Conservation (phyloP, 768 basidiomycete species). For the Mycena alexandri region DNA sequence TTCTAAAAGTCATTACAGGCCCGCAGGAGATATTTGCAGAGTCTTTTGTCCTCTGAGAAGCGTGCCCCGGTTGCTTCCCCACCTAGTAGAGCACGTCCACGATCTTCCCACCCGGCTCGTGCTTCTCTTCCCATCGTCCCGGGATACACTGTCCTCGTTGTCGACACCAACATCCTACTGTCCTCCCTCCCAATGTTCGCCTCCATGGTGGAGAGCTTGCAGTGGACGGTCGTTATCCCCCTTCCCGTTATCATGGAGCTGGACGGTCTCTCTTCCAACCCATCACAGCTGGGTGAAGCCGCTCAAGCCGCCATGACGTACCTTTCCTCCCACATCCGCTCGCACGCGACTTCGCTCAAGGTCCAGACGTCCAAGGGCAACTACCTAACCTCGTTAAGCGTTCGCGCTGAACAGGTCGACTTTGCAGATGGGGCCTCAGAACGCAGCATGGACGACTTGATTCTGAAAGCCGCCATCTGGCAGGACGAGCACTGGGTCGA, state of each 20-base stretch:
- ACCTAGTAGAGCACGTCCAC: slow-evolving; percentile 43
- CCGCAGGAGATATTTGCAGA: slow-evolving; percentile 79
- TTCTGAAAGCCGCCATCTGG: slow-evolving; percentile 93
- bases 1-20: slow-evolving; percentile 58
- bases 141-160: slow-evolving; percentile 91
- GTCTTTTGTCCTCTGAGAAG: slow-evolving; percentile 67
- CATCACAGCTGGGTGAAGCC: slow-evolving; percentile 75
- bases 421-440: slow-evolving; percentile 68
- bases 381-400: slow-evolving; percentile 84
- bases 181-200: slow-evolving; percentile 82
- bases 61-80: slow-evolving; percentile 45
- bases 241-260: slow-evolving; percentile 97
- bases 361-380: slow-evolving; percentile 97
- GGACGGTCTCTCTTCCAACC: slow-evolving; percentile 84
- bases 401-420: slow-evolving; percentile 88
- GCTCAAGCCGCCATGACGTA: slow-evolving; percentile 82
- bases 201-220: slow-evolving; percentile 80
- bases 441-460: slow-evolving; percentile 94
- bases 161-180: slow-evolving; percentile 96
- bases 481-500: slow-evolving; percentile 94
- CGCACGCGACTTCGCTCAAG: slow-evolving; percentile 84
- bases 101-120: slow-evolving; percentile 48
- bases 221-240: slow-evolving; percentile 92
- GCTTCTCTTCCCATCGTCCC: slow-evolving; percentile 71
- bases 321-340: slow-evolving; percentile 80